These are phyloP conservation scores for Senna tora DNA, from an alignment of 306 rosid genomes.

Conservation along the genomic window DNA sequence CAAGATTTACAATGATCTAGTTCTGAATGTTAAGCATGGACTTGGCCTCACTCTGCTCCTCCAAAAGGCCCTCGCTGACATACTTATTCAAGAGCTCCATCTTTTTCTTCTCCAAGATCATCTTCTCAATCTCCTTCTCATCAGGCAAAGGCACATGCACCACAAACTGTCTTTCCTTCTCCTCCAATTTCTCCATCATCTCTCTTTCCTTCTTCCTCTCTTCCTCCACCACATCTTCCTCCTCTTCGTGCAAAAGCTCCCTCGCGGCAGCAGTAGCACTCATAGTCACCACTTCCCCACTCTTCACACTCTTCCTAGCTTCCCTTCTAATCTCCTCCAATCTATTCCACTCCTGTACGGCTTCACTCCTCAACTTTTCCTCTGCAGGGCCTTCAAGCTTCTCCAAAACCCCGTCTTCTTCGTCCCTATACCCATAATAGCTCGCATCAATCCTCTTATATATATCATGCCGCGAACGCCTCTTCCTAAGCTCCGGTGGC, in stretches of 20 bases:
- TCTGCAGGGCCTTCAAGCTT: constrained; percentile 72
- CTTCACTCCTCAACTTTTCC: constrained; percentile 62
- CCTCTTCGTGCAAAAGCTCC: constrained; percentile 78
- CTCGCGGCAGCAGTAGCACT: constrained; percentile 47
- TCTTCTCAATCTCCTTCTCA: constrained; percentile 86
- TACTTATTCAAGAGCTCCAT: constrained; percentile 74
- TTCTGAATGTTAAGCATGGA: constrained; percentile 80
- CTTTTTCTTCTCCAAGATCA: constrained; percentile 96
- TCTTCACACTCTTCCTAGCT: constrained; percentile 80
- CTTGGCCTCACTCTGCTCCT: constrained; percentile 74
- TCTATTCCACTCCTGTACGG: constrained; percentile 73
- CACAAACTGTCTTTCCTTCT: constrained; percentile 70
- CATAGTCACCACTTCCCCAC: constrained; percentile 73
- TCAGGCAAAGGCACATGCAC: constrained; percentile 93
- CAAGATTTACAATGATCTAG: constrained; percentile 30
- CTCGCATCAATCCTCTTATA: constrained; percentile 84
- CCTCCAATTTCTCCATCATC: constrained; percentile 45
- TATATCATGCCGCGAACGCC: constrained; percentile 84
- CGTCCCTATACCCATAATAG: constrained; percentile 89
- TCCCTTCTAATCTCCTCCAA: constrained; percentile 77
- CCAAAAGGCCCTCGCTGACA: constrained; percentile 66
- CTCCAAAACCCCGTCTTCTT: constrained; percentile 83
- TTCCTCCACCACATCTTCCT: constrained; percentile 83
- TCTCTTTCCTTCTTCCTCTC: constrained; percentile 55
- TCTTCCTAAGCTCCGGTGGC: constrained; percentile 83